Conservation (phyloP, 106 monocot genomes). For the Narthecium ossifragum region DNA sequence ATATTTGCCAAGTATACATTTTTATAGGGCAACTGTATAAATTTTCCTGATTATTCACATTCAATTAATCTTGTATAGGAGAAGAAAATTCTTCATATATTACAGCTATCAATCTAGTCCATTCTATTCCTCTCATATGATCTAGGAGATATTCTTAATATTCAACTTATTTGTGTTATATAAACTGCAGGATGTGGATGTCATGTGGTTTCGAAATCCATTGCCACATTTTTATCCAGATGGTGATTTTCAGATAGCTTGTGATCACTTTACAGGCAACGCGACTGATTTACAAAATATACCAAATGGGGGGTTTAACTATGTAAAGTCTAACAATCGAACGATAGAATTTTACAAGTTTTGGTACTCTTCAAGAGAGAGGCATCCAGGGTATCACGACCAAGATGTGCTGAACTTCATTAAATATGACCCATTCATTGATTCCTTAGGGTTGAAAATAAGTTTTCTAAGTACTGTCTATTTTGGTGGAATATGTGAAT, state of each 20-base stretch:
- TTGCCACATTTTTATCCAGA: slow-evolving; percentile 16
- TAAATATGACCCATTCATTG: slow-evolving; percentile 11
- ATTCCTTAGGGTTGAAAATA: slow-evolving; percentile 1
- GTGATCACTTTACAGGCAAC: slow-evolving; percentile 18
- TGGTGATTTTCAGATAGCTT: slow-evolving; percentile 19
- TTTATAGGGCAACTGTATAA: no score
- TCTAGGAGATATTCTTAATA: neutral
- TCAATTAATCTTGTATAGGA: no score
- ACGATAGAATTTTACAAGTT: slow-evolving; percentile 17
- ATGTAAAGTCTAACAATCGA: slow-evolving; percentile 13
- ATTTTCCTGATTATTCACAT: no score
- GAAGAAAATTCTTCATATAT: no score
- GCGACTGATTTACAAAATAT: slow-evolving; percentile 6
- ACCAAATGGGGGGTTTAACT: slow-evolving; percentile 11
- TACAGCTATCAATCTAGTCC: no score
- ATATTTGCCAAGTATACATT: no score
- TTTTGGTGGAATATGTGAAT: slow-evolving; percentile 17
- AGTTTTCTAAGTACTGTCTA: slow-evolving; percentile 9
- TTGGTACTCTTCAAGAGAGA: slow-evolving; percentile 13
- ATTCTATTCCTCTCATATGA: no score
- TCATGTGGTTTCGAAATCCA: slow-evolving; percentile 18
- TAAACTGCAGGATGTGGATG: slow-evolving; percentile 18
- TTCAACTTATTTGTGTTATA: neutral
- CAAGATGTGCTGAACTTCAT: slow-evolving; percentile 15
- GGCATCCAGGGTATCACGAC: slow-evolving; percentile 11